These are phyloP conservation scores for Scolecobasidium constrictum DNA, from an alignment of 2,329 filamentous ascomycete genomes.

Conservation along the genomic window DNA sequence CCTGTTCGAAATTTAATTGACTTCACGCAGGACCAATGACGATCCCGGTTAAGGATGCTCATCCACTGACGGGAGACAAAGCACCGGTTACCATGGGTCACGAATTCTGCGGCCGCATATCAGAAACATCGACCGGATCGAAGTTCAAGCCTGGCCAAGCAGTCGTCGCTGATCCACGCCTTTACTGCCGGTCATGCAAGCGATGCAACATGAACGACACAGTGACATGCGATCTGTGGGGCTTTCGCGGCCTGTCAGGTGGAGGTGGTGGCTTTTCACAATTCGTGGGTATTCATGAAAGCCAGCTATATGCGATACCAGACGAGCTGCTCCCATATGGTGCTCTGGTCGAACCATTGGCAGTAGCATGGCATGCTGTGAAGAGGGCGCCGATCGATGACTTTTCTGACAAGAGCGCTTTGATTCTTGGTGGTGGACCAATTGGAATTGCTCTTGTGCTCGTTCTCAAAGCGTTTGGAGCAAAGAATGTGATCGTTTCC, in stretches of 20 bases:
- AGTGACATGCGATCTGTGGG: constrained; percentile 16
- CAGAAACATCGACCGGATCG: constrained; percentile 14
- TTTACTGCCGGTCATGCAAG: constrained; percentile 18
- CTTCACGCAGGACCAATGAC: constrained; percentile 13
- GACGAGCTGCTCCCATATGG: constrained; percentile 16
- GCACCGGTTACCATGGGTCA: constrained; percentile 21
- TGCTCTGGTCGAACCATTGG: constrained; percentile 20
- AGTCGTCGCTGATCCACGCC: constrained; percentile 20
- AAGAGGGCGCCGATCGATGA: constrained; percentile 9
- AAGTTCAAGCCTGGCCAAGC: constrained; percentile 16
- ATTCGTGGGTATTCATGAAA: constrained; percentile 16
- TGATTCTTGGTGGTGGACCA: constrained; percentile 20
- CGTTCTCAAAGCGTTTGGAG: constrained; percentile 21
- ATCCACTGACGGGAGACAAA: constrained; percentile 15
- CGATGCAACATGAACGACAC: constrained; percentile 14
- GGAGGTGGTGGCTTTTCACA: constrained; percentile 20
- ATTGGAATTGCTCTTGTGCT: constrained; percentile 20
- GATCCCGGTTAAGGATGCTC: constrained; percentile 13
- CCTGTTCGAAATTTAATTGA: background rate
- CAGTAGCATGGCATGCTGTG: constrained; percentile 21
- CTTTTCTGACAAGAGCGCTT: constrained; percentile 13
- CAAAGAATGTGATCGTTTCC: constrained; percentile 17
- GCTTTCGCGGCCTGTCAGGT: constrained; percentile 18
- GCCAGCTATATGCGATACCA: constrained; percentile 16
- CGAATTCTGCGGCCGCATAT: constrained; percentile 20